These are phyloP conservation scores for Backusella tuberculispora DNA, from an alignment of 192 early-diverging fungal species.

Conservation along the genomic window DNA sequence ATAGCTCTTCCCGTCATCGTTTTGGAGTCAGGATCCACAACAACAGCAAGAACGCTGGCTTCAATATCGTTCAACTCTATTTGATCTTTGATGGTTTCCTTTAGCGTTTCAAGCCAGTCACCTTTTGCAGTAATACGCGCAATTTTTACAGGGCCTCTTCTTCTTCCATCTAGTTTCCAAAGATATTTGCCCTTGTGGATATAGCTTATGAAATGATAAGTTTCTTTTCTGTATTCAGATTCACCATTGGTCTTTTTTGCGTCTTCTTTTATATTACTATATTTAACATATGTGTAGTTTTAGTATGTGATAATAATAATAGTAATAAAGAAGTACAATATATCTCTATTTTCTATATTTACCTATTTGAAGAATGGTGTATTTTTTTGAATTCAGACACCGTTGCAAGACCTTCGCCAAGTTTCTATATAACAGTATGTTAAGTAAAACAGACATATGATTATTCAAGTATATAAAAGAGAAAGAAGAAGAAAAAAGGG, in stretches of 20 bases:
- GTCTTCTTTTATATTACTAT: too few species aligned
- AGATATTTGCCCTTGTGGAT: neutral
- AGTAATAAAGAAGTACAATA: too few species aligned
- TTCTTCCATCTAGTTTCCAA: constrained; percentile 14
- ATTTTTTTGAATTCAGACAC: neutral
- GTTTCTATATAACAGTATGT: neutral
- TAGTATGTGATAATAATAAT: too few species aligned
- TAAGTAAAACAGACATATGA: neutral
- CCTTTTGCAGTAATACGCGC: neutral
- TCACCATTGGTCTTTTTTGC: too few species aligned
- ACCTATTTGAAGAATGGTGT: neutral
- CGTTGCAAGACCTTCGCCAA: neutral
- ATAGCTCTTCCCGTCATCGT: neutral
- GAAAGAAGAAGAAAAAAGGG: too few species aligned
- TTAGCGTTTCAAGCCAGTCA: neutral
- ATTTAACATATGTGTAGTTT: too few species aligned
- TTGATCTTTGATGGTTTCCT: neutral
- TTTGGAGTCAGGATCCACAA: neutral
- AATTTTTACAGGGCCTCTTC: neutral
- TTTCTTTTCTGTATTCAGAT: too few species aligned
- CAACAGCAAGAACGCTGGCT: neutral
- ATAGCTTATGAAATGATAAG: constrained; percentile 9
- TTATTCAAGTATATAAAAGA: neutral
- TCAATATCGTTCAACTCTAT: neutral
- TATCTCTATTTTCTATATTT: too few species aligned